Evolutionary conservation across 441 rosid genomes (phyloP).

Genomic region (Pelargonium myrrhifolium): DNA sequence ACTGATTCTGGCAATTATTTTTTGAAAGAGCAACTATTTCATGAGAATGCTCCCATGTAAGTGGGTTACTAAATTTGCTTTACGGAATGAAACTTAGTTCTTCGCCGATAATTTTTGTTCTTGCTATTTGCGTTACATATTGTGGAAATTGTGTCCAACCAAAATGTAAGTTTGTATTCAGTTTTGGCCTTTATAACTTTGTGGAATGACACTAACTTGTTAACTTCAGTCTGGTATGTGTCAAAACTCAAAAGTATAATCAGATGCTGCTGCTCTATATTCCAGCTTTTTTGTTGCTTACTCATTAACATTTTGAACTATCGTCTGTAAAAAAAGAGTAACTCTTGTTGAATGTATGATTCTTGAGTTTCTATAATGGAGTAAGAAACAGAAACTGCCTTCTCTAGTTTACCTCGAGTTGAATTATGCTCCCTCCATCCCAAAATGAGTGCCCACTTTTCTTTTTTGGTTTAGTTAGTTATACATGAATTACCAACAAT

Average conservation of each 20-base stretch:
- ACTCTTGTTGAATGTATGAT: background rate
- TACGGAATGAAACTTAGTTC: background rate
- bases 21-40: conserved; percentile 22
- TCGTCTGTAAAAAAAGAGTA: background rate
- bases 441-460: too few species aligned
- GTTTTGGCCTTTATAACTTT: background rate
- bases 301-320: background rate
- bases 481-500: too few species aligned
- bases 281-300: background rate
- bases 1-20: conserved; percentile 18
- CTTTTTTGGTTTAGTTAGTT: too few species aligned
- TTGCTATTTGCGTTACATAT: background rate
- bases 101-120: background rate
- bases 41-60: conserved; percentile 22
- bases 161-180: too few species aligned
- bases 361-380: background rate
- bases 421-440: background rate
- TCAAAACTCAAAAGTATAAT: background rate
- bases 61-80: conserved; percentile 20
- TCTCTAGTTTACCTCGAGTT: background rate
- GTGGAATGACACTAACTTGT: background rate
- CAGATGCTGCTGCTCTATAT: background rate
- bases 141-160: too few species aligned
- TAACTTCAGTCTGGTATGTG: background rate
- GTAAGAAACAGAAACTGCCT: background rate